These are phyloP conservation scores for Phytophthora rubi DNA, from an alignment of 352 stramenopile species.

Conservation along the genomic window DNA sequence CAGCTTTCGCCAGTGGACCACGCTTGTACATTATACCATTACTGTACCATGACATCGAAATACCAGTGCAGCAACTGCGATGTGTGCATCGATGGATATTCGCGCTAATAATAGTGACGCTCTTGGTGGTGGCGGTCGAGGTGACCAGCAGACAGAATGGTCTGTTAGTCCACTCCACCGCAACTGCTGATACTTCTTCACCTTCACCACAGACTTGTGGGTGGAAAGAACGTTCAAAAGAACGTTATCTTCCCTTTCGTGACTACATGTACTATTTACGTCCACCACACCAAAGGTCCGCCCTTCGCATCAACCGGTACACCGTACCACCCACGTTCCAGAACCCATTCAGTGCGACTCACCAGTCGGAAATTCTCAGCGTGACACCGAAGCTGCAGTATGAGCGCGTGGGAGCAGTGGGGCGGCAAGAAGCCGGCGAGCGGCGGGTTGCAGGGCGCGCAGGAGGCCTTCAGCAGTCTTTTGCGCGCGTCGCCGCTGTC, in stretches of 20 bases:
- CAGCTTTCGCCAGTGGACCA: background rate
- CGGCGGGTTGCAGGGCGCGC: slow-evolving; percentile 38
- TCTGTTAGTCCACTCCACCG: too few relatives aligned
- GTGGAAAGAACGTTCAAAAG: too few relatives aligned
- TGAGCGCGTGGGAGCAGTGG: slow-evolving; percentile 81
- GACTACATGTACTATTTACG: background rate
- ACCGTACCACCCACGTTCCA: background rate
- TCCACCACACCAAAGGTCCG: background rate
- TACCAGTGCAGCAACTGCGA: too few relatives aligned
- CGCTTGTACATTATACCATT: slow-evolving; percentile 1
- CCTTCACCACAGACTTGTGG: too few relatives aligned
- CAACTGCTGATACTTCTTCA: too few relatives aligned
- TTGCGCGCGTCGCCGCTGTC: slow-evolving; percentile 58
- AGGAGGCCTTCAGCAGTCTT: slow-evolving; percentile 62
- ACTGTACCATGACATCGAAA: slow-evolving; percentile 37
- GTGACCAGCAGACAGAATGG: too few relatives aligned
- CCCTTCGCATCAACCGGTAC: background rate
- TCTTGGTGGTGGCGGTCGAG: too few relatives aligned
- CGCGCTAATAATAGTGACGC: too few relatives aligned
- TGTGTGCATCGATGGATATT: too few relatives aligned
- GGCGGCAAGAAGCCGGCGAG: slow-evolving; percentile 60
- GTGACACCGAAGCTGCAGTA: background rate
- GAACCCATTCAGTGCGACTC: too few relatives aligned
- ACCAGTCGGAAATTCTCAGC: background rate
- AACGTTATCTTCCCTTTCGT: too few relatives aligned